A percentile compares a stretch with the other conserved stretches of the same genome.
Evolutionary conservation across 306 rosid species (phyloP).

Genomic region (Dryas drummondii): DNA sequence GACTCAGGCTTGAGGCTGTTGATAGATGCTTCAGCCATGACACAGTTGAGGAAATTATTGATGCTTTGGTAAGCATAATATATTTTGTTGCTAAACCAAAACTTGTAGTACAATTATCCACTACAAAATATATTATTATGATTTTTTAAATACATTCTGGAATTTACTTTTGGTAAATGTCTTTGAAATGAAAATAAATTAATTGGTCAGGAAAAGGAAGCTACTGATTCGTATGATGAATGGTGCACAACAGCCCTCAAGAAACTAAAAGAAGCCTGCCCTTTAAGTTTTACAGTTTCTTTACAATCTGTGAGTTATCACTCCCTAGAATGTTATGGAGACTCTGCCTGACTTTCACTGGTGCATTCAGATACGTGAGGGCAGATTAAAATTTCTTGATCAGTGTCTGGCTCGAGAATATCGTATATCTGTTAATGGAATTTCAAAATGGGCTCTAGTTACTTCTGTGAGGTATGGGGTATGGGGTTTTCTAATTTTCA

Average conservation of each 20-base stretch:
- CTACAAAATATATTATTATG: background rate
- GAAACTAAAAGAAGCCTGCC: constrained; percentile 79
- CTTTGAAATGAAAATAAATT: constrained; percentile 6
- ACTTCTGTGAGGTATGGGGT: constrained; percentile 71
- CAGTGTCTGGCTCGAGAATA: constrained; percentile 87
- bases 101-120: background rate
- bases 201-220: constrained; percentile 72
- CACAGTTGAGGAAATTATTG: constrained; percentile 84
- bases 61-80: constrained; percentile 73
- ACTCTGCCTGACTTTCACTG: constrained; percentile 25
- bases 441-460: constrained; percentile 58
- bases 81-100: background rate
- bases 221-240: constrained; percentile 52
- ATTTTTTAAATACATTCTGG: background rate
- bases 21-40: constrained; percentile 83
- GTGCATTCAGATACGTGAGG: constrained; percentile 77
- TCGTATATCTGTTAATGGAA: constrained; percentile 58
- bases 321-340: constrained; percentile 13
- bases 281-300: constrained; percentile 81
- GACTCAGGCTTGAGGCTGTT: constrained; percentile 62
- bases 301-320: constrained; percentile 73
- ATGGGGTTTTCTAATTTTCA: constrained; percentile 13
- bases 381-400: constrained; percentile 84
- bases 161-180: background rate
- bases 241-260: constrained; percentile 64